Base-by-base conservation (phyloP, 805 yeast genomes). In the Hanseniaspora meyeri region DNA sequence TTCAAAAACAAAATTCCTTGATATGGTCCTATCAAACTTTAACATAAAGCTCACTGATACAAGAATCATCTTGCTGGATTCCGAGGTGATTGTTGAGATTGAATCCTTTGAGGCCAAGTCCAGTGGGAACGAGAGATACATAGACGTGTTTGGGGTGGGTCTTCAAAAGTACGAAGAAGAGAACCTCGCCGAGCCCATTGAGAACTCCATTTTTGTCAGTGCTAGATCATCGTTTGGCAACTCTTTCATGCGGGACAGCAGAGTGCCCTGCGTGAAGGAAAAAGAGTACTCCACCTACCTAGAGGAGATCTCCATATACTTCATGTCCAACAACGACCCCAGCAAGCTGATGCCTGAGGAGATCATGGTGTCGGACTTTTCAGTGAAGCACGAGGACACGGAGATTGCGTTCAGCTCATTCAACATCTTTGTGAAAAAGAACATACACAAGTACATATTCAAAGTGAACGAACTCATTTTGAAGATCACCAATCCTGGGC, bases 401-500 rank as follows among this genome's bases (percentile, higher is more conserved):
- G 45, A 8, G 2, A 17, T 46, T 7, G 12, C n/a, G 5, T 37
- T 52, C 10, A 34, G 34, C 12, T 52, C 57, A 2, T 57, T 57
- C 34, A 45, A 43, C 17, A 17, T 51, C 14, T 27, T 43, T 31
- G 31, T 51, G n/a, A 42, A 45, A 17, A 43, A 43, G 31, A 45
- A 31, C n/a, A 48, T 45, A 5, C 40, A 49, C 24, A 45, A 50
- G 37, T 43, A 49, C 29, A 49, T 37, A 1, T 43, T 51, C n/a
- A 51, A 38, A 29, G 45, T 29, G 12, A 39, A 43, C 16, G 55
- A 49, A 32, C 10, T 71, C 78, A 2, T 71, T 79, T 1, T 63
- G 82, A 54, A 77, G 81, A 58, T 75, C 74, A 11, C 78, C 82
- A 66, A 78, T 80, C 79, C 72, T 79, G 14, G 77, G 72, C 60